phyloP scores from a whole-genome alignment of 768 basidiomycete genomes.

The Pholiota conissans region DNA sequence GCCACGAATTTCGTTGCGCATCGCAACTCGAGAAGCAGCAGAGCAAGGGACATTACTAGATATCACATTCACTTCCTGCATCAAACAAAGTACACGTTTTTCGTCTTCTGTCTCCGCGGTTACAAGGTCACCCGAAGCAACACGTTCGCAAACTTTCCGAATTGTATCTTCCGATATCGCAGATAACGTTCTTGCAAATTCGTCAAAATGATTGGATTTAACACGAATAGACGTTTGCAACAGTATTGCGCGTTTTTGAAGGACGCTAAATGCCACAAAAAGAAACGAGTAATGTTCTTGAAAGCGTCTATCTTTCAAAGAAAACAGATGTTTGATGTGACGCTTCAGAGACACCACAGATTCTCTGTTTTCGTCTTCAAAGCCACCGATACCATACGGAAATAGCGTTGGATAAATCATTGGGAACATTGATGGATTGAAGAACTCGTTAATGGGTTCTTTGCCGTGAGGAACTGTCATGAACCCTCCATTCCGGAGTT shows the following conservation, averaged over 20 bases:
- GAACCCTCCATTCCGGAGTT: constrained; percentile 22
- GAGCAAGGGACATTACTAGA: constrained; percentile 1
- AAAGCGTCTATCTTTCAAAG: constrained; percentile 30
- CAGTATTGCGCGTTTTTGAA: constrained; percentile 32
- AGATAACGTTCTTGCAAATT: constrained; percentile 22
- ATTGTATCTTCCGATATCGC: constrained; percentile 25
- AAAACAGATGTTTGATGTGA: constrained; percentile 34
- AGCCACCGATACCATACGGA: constrained; percentile 43
- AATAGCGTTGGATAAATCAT: constrained; percentile 42
- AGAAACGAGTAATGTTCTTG: constrained; percentile 40
- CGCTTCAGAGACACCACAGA: constrained; percentile 25
- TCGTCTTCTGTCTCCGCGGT: constrained; percentile 27
- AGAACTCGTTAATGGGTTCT: constrained; percentile 33
- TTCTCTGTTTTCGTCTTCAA: constrained; percentile 28
- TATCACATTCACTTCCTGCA: constrained; percentile 19
- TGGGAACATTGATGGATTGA: constrained; percentile 37
- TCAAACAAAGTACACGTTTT: constrained; percentile 18
- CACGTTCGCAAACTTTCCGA: constrained; percentile 19
- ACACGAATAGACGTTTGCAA: constrained; percentile 22
- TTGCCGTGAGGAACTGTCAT: constrained; percentile 32
- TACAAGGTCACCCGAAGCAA: constrained; percentile 18
- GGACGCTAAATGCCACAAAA: constrained; percentile 40
- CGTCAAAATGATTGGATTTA: constrained; percentile 16
- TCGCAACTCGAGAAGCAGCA: background rate
- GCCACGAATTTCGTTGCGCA: constrained; percentile 38